Conservation (phyloP, 768 basidiomycete genomes). For the Phlebiopsis flavidoalba region DNA sequence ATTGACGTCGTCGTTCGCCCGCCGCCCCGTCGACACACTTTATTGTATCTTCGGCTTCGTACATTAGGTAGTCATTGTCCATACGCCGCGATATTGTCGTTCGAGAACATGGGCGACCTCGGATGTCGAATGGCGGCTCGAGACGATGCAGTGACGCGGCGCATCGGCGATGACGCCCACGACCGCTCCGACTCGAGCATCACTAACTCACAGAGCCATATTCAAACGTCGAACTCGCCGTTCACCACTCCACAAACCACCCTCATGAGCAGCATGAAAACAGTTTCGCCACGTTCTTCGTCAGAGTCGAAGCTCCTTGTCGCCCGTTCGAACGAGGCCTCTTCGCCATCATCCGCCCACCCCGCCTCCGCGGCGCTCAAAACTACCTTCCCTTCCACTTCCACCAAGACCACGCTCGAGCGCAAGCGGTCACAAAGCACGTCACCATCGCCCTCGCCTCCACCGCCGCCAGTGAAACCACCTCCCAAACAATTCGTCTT, state of each 20-base stretch:
- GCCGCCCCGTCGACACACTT: slow-evolving; percentile 23
- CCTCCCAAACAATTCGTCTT: slow-evolving; percentile 63
- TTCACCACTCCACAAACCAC: not conserved
- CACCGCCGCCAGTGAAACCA: slow-evolving; percentile 37
- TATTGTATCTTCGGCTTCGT: not conserved
- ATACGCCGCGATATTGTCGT: too few species aligned
- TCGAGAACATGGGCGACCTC: not conserved
- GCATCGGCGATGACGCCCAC: slow-evolving; percentile 11
- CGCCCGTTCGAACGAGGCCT: not conserved
- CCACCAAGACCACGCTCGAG: not conserved
- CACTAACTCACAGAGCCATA: slow-evolving; percentile 16
- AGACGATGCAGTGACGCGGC: not conserved
- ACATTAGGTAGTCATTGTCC: too few species aligned
- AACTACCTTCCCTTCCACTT: not conserved
- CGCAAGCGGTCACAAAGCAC: slow-evolving; percentile 29
- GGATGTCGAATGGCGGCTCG: slow-evolving; percentile 5
- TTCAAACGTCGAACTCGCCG: slow-evolving; percentile 16
- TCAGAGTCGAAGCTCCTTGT: not conserved
- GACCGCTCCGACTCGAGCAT: slow-evolving; percentile 19
- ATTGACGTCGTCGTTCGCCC: slow-evolving; percentile 19
- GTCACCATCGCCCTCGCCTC: slow-evolving; percentile 58
- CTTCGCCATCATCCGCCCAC: slow-evolving; percentile 19
- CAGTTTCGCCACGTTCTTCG: not conserved
- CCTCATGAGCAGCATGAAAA: not conserved
- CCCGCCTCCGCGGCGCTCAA: slow-evolving; percentile 11